phyloP scores from a whole-genome alignment of 2,329 filamentous ascomycete genomes.

The Delphinella strobiligena region DNA sequence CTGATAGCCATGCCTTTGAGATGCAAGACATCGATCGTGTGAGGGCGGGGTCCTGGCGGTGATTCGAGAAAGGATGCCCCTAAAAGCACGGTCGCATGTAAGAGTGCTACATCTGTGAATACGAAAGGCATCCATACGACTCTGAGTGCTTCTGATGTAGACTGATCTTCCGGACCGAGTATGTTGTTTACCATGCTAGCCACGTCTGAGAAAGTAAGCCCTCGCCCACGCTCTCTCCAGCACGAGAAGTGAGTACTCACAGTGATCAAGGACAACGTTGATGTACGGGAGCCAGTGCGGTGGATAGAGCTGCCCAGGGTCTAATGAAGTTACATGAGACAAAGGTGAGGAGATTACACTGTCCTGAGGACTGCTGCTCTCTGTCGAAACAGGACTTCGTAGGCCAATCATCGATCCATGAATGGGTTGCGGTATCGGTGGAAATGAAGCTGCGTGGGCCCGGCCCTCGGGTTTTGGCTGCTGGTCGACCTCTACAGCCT shows the following conservation, averaged over 20 bases:
- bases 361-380: not conserved
- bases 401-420: not conserved
- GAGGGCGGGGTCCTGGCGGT: slow-evolving; percentile 17
- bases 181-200: slow-evolving; percentile 29
- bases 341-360: slow-evolving; percentile 12
- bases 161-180: slow-evolving; percentile 27
- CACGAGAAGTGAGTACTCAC: slow-evolving; percentile 15
- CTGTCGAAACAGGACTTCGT: slow-evolving; percentile 1
- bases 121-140: slow-evolving; percentile 30
- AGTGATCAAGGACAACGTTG: slow-evolving; percentile 16
- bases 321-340: slow-evolving; percentile 13
- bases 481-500: not conserved
- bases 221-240: no score
- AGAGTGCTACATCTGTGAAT: slow-evolving; percentile 27
- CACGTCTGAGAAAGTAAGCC: slow-evolving; percentile 17
- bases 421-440: slow-evolving; percentile 4
- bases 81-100: slow-evolving; percentile 31
- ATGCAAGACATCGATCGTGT: slow-evolving; percentile 26
- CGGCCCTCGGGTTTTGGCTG: slow-evolving; percentile 1
- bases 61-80: slow-evolving; percentile 30
- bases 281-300: slow-evolving; percentile 24
- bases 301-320: slow-evolving; percentile 24
- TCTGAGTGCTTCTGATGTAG: slow-evolving; percentile 23
- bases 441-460: slow-evolving; percentile 10
- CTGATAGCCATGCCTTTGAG: slow-evolving; percentile 34